Evolutionary conservation across 2,329 filamentous ascomycete genomes (phyloP), one percentile per base, ranked within the genome.

Genomic region (Pezicula rhizophila): DNA sequence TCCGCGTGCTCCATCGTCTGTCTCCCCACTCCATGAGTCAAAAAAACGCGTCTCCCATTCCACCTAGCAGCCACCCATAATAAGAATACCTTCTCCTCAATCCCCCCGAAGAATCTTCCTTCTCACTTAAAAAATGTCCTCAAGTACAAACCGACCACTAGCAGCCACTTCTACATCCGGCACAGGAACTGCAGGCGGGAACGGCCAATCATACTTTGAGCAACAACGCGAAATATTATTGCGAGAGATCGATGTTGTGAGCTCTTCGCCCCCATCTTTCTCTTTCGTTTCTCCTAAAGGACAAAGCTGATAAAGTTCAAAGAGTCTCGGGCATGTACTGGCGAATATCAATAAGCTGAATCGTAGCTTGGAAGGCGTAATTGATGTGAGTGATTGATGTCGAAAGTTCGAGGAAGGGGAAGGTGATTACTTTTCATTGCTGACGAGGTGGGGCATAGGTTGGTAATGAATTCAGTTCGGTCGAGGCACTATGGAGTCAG

Each of bases 341-440:
- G 87, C 91, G 60, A 96, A 96, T 63, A 89, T 97, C 68, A 99
- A 97, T 71, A 91, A 91, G 60, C 72, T 99, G 51, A 99, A 97
- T 67, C 84, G 92, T 31, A 92, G 86, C 35, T 74, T 99, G 15
- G 92, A 99, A 69, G 87, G 90, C 48, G 86, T 97, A 17, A 91
- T 95, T 51, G 84, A 89, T 42, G 92, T 92, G 72, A 42, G 80
- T 52, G 34, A 41, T 41, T 31, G 28, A 10, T 10, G 11, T 40
- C 38, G 11, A 40, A 20, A 5, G 2, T 14, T 12, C 23, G 17
- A 43, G 41, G 14, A 5, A 17, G 41, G 5, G n/a, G 17, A 17
- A 11, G 18, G 11, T 6, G 18, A 18, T 14, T 43, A 7, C 6
- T n/a, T 20, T 31, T 7, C 15, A 15, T 26, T 45, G 37, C 12